These are phyloP conservation scores for Eruca vesicaria DNA, from an alignment of 441 rosid genomes.

Conservation along the genomic window DNA sequence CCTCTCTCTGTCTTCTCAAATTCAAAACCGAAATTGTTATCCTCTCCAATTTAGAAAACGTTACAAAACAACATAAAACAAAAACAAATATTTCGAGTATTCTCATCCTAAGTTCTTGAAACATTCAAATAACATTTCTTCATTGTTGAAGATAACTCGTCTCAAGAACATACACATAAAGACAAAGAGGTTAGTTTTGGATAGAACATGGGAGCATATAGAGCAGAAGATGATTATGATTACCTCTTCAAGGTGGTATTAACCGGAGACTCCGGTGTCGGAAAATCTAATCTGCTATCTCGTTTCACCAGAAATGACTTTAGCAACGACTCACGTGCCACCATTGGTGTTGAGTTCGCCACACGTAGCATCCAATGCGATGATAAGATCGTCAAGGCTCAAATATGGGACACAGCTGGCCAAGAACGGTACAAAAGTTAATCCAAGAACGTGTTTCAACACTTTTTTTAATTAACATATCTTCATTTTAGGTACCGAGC, in stretches of 20 bases:
- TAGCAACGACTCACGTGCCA: conserved; percentile 80
- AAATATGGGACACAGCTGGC: conserved; percentile 93
- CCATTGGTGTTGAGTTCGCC: conserved; percentile 87
- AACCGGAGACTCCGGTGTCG: conserved; percentile 85
- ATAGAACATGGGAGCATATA: conserved; percentile 57
- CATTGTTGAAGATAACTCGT: background rate
- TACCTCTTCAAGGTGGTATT: conserved; percentile 86
- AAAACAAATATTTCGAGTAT: conserved; percentile 2
- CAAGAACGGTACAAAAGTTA: conserved; percentile 63
- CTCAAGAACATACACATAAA: background rate
- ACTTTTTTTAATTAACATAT: background rate
- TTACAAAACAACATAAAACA: conserved; percentile 10
- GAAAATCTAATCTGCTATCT: conserved; percentile 75
- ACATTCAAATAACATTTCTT: background rate
- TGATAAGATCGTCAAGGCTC: conserved; percentile 84
- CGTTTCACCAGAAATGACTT: conserved; percentile 81
- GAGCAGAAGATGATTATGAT: conserved; percentile 85
- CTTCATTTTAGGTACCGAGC: conserved; percentile 51
- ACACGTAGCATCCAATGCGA: conserved; percentile 84
- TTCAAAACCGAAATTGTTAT: background rate
- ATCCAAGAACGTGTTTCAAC: background rate
- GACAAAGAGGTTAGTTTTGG: background rate
- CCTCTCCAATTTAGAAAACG: conserved; percentile 21
- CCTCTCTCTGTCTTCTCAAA: background rate
- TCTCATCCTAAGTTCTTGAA: conserved; percentile 22